Evolutionary conservation across 2,329 filamentous ascomycete genomes (phyloP).

Genomic region (Cercospora sp.): DNA sequence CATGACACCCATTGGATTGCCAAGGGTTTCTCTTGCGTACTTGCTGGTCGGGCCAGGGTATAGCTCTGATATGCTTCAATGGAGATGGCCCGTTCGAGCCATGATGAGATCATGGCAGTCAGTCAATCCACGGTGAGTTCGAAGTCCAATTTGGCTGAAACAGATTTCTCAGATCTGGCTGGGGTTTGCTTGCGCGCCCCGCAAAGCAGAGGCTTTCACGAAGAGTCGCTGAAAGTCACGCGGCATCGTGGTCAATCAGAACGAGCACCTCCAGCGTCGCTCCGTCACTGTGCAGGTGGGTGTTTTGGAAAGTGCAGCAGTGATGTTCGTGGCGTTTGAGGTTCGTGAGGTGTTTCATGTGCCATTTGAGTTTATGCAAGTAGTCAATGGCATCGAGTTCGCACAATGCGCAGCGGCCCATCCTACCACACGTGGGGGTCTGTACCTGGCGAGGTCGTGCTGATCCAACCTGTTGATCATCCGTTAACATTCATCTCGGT

Average conservation of each 20-base stretch:
- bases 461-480: neutral
- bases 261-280: neutral
- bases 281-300: neutral
- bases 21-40: neutral
- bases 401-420: neutral
- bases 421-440: neutral
- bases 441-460: neutral
- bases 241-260: neutral
- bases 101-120: slow-evolving; percentile 6
- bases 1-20: slow-evolving; percentile 4
- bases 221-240: neutral
- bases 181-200: slow-evolving; percentile 1
- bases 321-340: neutral
- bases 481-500: neutral
- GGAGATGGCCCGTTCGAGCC: slow-evolving; percentile 1
- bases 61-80: slow-evolving; percentile 9
- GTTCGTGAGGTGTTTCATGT: neutral
- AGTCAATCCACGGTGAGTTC: neutral
- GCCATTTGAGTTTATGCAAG: neutral
- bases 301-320: neutral
- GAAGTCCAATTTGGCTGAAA: slow-evolving; percentile 10
- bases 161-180: slow-evolving; percentile 7
- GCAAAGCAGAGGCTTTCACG: neutral
- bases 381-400: neutral
- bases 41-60: slow-evolving; percentile 4